Evolutionary conservation across 148 eudicot species (phyloP), one percentile per base, ranked within the genome.

Genomic region (Drosera capensis): DNA sequence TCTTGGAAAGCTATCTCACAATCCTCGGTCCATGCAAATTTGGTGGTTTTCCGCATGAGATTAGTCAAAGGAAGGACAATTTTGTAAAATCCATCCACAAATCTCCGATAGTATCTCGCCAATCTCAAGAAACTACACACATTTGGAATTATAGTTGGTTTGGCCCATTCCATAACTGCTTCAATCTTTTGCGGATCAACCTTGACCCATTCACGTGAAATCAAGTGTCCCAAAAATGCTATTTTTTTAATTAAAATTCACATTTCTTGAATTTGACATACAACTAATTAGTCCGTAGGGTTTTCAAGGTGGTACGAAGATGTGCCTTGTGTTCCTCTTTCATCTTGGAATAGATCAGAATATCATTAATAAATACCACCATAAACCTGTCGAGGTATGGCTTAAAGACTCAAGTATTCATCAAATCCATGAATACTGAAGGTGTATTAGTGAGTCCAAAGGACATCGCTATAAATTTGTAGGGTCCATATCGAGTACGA

Each of bases 161-260:
- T 28, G 5, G 31, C 7, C 31, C 0, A 28, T 5, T 6, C 11
- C 11, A 11, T 28, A 6, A 0, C 11, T 17, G 0, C 50, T 18
- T 55, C 18, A 3, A 43, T 34, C 31, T 55, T 55, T n/a, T 18
- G 5, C 0, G 49, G 30, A 12, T 55, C 58, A 0, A 55, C 34
- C 2, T 0, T 6, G 0, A 55, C 30, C 20, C 42, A 31, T 0
- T 43, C 49, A 0, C 29, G 17, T 0, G 38, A 46, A 1, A 46
- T 11, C 11, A 46, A 4, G 29, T 46, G 36, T 2, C 41, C 49
- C 0, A 31, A 16, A 7, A 43, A 45, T 1, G 28, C 13, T 0
- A 45, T 18, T 2, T 23, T 5, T 31, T 17, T 8, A 45, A 30
- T 30, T 39, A 55, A 8, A 55, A 55, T 1, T 21, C 49, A 23